Percentiles rank a stretch among this genome's conserved stretches.
Evolutionary conservation across 306 rosid genomes (phyloP).

Genomic region (Vigna angularis): DNA sequence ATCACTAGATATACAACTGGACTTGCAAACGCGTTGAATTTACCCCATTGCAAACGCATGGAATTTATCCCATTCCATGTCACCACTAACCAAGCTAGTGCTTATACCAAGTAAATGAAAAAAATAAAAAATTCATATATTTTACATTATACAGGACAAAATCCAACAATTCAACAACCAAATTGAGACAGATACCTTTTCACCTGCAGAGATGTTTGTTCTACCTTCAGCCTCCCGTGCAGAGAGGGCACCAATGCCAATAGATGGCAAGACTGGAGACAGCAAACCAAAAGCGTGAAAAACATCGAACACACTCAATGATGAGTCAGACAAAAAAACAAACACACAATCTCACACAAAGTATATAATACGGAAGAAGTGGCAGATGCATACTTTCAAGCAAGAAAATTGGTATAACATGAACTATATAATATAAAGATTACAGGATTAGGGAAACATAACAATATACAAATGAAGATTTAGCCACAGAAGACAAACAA

Average conservation of each 20-base stretch:
- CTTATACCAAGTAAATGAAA: slow-evolving; percentile 40
- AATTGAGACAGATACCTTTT: slow-evolving; percentile 69
- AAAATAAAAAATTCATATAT: slow-evolving; percentile 28
- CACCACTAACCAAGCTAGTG: slow-evolving; percentile 24
- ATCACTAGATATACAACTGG: slow-evolving; percentile 10
- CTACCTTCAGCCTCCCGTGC: slow-evolving; percentile 98
- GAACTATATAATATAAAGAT: background rate
- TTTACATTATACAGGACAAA: slow-evolving; percentile 23
- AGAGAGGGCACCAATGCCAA: slow-evolving; percentile 91
- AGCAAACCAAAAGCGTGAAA: slow-evolving; percentile 45
- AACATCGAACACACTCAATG: slow-evolving; percentile 18
- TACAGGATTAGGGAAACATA: background rate
- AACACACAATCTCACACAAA: slow-evolving; percentile 11
- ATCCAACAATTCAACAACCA: slow-evolving; percentile 24
- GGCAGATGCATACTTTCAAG: no score
- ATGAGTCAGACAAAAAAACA: slow-evolving; percentile 35
- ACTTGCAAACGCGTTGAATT: slow-evolving; percentile 27
- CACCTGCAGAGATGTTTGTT: slow-evolving; percentile 87
- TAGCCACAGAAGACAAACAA: slow-evolving; percentile 26
- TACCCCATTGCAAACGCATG: slow-evolving; percentile 23
- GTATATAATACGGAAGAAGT: background rate
- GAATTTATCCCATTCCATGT: slow-evolving; percentile 17
- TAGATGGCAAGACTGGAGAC: slow-evolving; percentile 90
- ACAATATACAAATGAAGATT: slow-evolving; percentile 24
- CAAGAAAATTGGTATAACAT: no score